Evolutionary conservation across 805 yeast genomes (phyloP).

Genomic region (Nakazawaea wickerhamii): DNA sequence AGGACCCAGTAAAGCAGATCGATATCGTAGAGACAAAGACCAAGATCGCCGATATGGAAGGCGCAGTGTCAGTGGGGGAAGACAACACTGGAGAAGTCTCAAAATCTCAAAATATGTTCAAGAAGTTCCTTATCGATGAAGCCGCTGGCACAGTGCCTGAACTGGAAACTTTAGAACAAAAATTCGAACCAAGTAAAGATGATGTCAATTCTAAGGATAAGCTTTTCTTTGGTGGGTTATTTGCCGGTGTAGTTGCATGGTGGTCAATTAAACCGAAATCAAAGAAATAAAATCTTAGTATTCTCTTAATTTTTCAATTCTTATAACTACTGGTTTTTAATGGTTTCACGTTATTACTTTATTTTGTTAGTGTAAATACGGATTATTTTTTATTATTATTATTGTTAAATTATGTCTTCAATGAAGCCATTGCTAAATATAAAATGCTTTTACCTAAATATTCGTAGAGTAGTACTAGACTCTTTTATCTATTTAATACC

Average conservation of each 20-base stretch:
- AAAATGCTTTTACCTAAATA: no score
- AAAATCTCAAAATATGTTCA: conserved; percentile 5
- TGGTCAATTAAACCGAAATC: conserved; percentile 24
- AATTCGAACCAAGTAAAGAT: conserved; percentile 10
- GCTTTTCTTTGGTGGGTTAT: conserved; percentile 20
- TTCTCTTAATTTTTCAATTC: no score
- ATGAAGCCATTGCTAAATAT: no score
- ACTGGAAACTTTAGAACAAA: background rate
- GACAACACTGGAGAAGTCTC: conserved; percentile 8
- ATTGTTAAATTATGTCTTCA: no score
- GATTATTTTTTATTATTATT: no score
- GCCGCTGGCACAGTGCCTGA: conserved; percentile 2
- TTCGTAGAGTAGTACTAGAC: no score
- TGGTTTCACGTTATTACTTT: no score
- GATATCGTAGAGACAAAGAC: conserved; percentile 8
- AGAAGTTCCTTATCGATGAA: conserved; percentile 8
- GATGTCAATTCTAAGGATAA: conserved; percentile 14
- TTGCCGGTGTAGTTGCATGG: conserved; percentile 27
- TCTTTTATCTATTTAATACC: no score
- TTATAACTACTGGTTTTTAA: no score
- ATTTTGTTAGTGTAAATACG: no score
- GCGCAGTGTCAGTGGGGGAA: conserved; percentile 11
- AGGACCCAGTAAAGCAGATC: conserved; percentile 13
- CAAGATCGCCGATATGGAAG: conserved; percentile 11
- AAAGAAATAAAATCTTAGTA: background rate